phyloP scores from a whole-genome alignment of 257 asterid species.

The Nicotiana noctiflora region DNA sequence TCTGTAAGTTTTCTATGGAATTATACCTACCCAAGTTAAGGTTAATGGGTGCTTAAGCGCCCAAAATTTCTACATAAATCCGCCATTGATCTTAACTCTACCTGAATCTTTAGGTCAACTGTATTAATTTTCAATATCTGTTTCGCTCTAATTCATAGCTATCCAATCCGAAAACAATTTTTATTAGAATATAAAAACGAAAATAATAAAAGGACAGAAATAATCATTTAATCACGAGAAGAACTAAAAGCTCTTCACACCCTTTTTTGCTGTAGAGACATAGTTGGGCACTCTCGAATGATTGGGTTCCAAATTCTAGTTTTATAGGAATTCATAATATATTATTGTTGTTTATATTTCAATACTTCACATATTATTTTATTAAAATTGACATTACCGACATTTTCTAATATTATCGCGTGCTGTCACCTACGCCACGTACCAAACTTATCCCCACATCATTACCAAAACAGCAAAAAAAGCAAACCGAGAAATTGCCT shows the following conservation, averaged over 20 bases:
- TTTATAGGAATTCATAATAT: neutral
- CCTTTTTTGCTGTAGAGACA: neutral
- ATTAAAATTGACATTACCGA: neutral
- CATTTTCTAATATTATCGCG: neutral
- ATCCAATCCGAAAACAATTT: neutral
- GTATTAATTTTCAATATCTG: too few species aligned
- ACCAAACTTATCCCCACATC: neutral
- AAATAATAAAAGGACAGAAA: neutral
- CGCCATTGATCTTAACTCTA: too few species aligned
- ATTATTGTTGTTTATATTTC: neutral
- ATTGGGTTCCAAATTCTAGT: neutral
- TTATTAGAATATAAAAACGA: neutral
- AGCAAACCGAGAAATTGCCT: neutral
- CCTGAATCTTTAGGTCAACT: too few species aligned
- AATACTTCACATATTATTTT: neutral
- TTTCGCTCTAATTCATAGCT: too few species aligned
- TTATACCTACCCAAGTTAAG: too few species aligned
- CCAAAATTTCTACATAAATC: too few species aligned
- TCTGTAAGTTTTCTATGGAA: too few species aligned
- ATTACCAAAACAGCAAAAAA: neutral
- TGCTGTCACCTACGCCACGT: neutral
- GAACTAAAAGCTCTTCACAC: neutral
- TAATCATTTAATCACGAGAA: neutral
- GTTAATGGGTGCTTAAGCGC: too few species aligned
- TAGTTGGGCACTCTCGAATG: neutral